Base-by-base conservation (phyloP, 306 rosid genomes). In the Prunus fruticosa region DNA sequence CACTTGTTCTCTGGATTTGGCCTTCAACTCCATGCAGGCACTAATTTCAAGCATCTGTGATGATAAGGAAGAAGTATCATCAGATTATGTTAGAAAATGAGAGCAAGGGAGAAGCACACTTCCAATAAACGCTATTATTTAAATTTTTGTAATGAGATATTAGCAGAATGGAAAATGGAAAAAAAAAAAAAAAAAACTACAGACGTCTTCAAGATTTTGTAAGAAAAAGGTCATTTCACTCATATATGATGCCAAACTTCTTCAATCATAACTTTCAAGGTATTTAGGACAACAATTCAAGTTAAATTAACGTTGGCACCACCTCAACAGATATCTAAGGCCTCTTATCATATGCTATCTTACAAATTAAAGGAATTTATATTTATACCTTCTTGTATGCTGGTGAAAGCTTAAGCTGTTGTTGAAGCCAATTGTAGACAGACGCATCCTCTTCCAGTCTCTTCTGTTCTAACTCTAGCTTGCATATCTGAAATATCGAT, bases 351-450 rank as follows among this genome's bases (percentile, higher is more conserved):
- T 32, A 53, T 6, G 56, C 11, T 12, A 13, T 58, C 23, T 20
- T 20, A 56, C 4, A 34, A 25, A 0, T 3, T 3, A 52, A 38
- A 71, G 45, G 53, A 62, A 41, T 46, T 27, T 27, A 61, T 30
- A 80, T 30, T 23, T 57, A 28, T 79, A 94, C 98, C 97, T 90
- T 90, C 77, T 89, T 86, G 88, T 91, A 93, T 43, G 97, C 98
- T 7, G 97, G 97, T 41, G 95, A 95, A 76, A 92, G 93, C 84
- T 90, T 90, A 73, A 92, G 93, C 86, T 95, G 97, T 83, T 90
- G 91, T 88, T 92, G 96, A 72, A 95, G 95, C 82, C 90, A 92
- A 60, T 90, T 95, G 81, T 90, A 92, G 47, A 92, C 98, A 82
- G 81, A 85, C 70, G 96, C 93, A 87, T 95, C 98, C 81, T 92